phyloP scores from a whole-genome alignment of 768 basidiomycete species.

The Cystobasidium ongulense region DNA sequence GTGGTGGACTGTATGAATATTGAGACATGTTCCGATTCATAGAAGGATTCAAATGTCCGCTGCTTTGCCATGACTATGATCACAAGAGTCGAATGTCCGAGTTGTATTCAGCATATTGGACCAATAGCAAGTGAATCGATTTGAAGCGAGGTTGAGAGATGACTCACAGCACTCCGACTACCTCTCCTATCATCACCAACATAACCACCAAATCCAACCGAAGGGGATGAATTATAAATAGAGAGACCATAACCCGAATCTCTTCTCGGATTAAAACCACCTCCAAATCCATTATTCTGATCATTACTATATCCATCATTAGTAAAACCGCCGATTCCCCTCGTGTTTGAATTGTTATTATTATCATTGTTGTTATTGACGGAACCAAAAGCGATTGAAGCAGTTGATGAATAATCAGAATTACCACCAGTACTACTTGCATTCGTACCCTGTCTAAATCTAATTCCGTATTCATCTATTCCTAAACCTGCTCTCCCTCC shows the following conservation, averaged over 20 bases:
- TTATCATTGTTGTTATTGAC: background rate
- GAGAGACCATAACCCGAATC: constrained; percentile 18
- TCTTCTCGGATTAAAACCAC: background rate
- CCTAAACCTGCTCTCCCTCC: background rate
- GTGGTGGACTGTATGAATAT: background rate
- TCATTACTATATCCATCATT: background rate
- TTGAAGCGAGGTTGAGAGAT: no score
- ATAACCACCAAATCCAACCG: background rate
- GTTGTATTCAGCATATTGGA: background rate
- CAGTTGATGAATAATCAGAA: background rate
- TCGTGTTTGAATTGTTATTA: background rate
- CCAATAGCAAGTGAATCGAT: background rate
- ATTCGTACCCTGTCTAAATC: background rate
- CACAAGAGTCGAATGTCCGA: background rate
- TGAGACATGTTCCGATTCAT: background rate
- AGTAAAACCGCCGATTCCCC: background rate
- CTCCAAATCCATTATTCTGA: background rate
- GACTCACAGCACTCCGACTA: background rate
- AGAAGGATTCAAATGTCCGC: background rate
- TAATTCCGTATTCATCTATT: background rate
- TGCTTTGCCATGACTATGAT: background rate
- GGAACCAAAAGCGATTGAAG: background rate
- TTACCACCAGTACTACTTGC: background rate
- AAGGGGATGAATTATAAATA: background rate
- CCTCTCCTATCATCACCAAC: background rate